Conservation (phyloP, 164 flowering plant species). For the Platanus orientalis region DNA sequence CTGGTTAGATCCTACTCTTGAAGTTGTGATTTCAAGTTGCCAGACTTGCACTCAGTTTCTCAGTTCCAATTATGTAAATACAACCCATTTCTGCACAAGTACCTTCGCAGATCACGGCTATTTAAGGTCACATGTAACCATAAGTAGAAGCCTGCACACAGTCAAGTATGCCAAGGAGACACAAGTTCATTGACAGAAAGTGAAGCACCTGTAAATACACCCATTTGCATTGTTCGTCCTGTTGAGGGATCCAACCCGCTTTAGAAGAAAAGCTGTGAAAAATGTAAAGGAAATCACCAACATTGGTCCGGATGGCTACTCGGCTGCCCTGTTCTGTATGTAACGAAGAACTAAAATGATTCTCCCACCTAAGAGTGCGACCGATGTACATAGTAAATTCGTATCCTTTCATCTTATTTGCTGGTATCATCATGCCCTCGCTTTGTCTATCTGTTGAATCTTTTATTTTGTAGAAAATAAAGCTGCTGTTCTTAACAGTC, state of each 20-base stretch:
- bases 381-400: too few relatives aligned
- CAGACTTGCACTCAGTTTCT: not conserved
- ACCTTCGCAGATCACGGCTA: not conserved
- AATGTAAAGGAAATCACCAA: not conserved
- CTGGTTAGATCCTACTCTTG: slow-evolving; percentile 64
- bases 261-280: not conserved
- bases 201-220: not conserved
- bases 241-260: not conserved
- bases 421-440: too few relatives aligned
- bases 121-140: not conserved
- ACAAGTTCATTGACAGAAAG: not conserved
- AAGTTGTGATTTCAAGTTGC: not conserved
- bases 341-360: too few relatives aligned
- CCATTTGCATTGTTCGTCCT: not conserved
- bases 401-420: too few relatives aligned
- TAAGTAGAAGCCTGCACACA: not conserved
- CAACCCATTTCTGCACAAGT: not conserved
- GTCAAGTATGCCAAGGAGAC: not conserved
- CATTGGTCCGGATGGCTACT: too few relatives aligned
- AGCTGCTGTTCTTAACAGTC: too few relatives aligned
- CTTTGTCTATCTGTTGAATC: too few relatives aligned
- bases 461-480: too few relatives aligned
- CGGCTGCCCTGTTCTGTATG: too few relatives aligned
- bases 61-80: not conserved
- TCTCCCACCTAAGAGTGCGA: too few relatives aligned